Percentiles rank a stretch among this genome's conserved stretches.
These are phyloP conservation scores for Sporothrix luriei DNA, from an alignment of 2,329 filamentous ascomycete genomes.

Conservation along the genomic window DNA sequence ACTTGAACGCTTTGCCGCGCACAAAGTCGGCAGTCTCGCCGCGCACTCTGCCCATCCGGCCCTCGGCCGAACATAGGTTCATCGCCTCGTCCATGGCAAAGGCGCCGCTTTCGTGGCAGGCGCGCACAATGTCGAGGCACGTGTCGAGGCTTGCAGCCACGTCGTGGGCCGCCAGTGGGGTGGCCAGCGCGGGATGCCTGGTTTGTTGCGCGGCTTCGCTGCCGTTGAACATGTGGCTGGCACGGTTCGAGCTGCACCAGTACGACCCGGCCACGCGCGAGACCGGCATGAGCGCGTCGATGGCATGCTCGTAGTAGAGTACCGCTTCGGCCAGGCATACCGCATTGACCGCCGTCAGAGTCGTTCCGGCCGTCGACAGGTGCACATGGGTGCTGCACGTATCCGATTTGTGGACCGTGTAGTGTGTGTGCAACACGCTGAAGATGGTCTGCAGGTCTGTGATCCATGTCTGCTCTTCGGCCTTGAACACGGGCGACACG, in stretches of 20 bases:
- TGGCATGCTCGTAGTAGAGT: conserved; percentile 44
- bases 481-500: conserved; percentile 45
- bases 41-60: conserved; percentile 41
- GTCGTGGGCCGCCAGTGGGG: not conserved
- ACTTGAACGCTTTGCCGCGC: conserved; percentile 48
- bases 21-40: conserved; percentile 44
- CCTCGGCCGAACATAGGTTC: conserved; percentile 42
- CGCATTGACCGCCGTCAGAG: conserved; percentile 40
- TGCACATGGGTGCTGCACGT: conserved; percentile 47
- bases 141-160: conserved; percentile 14
- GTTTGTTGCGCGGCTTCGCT: conserved; percentile 35
- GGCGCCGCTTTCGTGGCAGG: conserved; percentile 24
- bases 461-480: conserved; percentile 39
- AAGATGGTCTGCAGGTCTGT: conserved; percentile 43
- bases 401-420: conserved; percentile 37
- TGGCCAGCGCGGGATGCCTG: not conserved
- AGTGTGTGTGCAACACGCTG: conserved; percentile 38
- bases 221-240: conserved; percentile 38
- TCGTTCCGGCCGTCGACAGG: conserved; percentile 39
- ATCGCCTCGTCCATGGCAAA: conserved; percentile 38
- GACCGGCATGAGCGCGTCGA: conserved; percentile 42
- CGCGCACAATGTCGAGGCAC: conserved; percentile 39
- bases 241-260: conserved; percentile 46
- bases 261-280: conserved; percentile 37
- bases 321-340: conserved; percentile 41